Evolutionary conservation across 2,329 filamentous ascomycete species (phyloP), one percentile per base, ranked within the genome.

Genomic region (Colletotrichum cordylinicola): DNA sequence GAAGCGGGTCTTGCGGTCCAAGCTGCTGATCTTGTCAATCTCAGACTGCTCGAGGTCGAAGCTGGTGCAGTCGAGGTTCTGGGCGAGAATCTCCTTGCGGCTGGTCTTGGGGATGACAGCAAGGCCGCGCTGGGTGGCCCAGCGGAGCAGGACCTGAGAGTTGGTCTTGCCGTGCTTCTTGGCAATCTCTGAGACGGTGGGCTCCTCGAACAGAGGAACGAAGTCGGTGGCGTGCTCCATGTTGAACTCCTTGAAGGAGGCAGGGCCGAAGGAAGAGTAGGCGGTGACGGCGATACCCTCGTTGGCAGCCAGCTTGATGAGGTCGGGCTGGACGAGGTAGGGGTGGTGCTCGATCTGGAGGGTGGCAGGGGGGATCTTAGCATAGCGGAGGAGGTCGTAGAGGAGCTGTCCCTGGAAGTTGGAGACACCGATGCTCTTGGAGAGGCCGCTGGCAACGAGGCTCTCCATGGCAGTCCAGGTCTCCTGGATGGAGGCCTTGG

Each of bases 301-400:
- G 70, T 87, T 86, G 87, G 94, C 89, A 80, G 93, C 93, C 67
- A 95, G 91, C 80, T 91, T 87, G 80, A 97, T 84, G 68, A 98
- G 91, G 70, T 92, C 90, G 75, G 88, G 85, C 89, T 98, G 95
- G 77, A 94, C 93, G 75, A 96, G 91, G 90, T 96, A 97, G 31
- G 95, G 95, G 90, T 98, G 95, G 88, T 96, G 94, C 89, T 98
- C 95, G 85, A 98, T 93, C 89, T 98, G 95, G 76, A 97, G 92
- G 55, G 94, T 93, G 52, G 94, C 93, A 10, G 95, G 94, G 60
- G 89, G 89, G 85, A 95, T 91, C 80, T 90, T 91, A 77, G 94
- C 94, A 85, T 96, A 95, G 81, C 94, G 92, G 82, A 96, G 90
- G 79, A 96, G 87, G 85, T 97, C 95, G 85, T 96, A 93, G 82